A percentile compares a stretch with the other conserved stretches of the same genome.
These are phyloP conservation scores for Pittosporum tobira DNA, from an alignment of 129 eudicot species.

Conservation along the genomic window DNA sequence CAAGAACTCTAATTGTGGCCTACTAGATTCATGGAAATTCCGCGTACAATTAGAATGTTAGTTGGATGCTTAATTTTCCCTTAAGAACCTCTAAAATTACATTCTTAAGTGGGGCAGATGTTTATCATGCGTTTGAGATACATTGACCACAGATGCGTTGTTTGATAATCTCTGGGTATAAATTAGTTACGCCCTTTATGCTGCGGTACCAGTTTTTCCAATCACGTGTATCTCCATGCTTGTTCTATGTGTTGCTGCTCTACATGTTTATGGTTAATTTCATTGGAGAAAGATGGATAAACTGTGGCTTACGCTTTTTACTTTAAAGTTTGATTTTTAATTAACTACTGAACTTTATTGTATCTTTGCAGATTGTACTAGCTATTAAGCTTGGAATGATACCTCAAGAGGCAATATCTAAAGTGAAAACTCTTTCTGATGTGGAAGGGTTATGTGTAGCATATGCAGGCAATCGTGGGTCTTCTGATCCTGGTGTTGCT, in stretches of 20 bases:
- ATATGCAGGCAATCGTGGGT: slow-evolving; percentile 63
- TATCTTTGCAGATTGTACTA: slow-evolving; percentile 58
- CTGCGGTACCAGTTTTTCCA: too few species aligned
- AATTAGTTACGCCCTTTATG: neutral
- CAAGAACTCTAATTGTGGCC: neutral
- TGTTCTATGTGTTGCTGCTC: neutral
- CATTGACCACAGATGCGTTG: too few species aligned
- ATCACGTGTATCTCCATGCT: neutral
- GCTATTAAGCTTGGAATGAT: slow-evolving; percentile 85
- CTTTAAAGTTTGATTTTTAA: neutral
- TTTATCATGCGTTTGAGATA: too few species aligned
- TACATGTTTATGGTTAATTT: neutral
- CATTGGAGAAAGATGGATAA: neutral
- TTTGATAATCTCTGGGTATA: too few species aligned
- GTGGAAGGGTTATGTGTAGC: slow-evolving; percentile 83
- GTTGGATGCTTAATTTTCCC: too few species aligned
- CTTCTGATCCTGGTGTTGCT: slow-evolving; percentile 83
- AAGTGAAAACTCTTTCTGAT: slow-evolving; percentile 82
- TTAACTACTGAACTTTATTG: neutral
- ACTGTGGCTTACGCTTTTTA: neutral
- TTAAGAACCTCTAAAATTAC: too few species aligned
- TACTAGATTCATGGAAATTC: neutral
- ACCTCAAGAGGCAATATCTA: slow-evolving; percentile 61
- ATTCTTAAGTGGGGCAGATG: too few species aligned
- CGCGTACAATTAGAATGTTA: too few species aligned